Evolutionary conservation across 2,329 filamentous ascomycete genomes (phyloP), one percentile per base, ranked within the genome.

Genomic region (Trichoderma endophyticum): DNA sequence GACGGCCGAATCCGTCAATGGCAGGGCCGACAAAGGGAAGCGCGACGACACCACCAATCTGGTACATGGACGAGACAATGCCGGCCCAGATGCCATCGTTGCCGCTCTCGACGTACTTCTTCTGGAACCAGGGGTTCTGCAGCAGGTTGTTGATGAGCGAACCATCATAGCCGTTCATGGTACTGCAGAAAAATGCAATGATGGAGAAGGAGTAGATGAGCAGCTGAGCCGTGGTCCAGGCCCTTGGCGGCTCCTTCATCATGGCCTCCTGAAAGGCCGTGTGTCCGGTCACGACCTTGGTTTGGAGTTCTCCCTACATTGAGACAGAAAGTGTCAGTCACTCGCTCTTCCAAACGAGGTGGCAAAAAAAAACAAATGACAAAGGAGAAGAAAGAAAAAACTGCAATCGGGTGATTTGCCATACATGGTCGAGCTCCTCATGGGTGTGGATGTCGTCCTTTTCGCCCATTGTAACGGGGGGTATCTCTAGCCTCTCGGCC

Each of bases 131-230:
- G 43, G 78, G 79, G 76, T 83, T 85, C 60, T 83, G 82, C 56
- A 83, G 81, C 73, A 85, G 75, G 75, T 84, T 85, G 79, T 86
- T 86, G 77, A 86, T 85, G 59, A 86, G 77, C 30, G 83, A 85
- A 56, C 84, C 84, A 76, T 87, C 85, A 75, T 86, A 87, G 71
- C 85, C 85, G 77, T 86, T 86, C 82, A 86, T 86, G 54, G 75
- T 74, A 74, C 83, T 84, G 75, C 84, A 85, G 76, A 85, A 83
- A 76, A 85, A 86, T 60, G 83, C 84, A 60, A 86, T 74, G 71
- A 86, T 76, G 72, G 83, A 86, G 75, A 83, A 83, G 71, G 73
- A 73, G 74, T 85, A 86, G 72, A 86, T 78, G 74, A 84, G 73
- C 43, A 83, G 63, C 39, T 84, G 82, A 34, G 78, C 73, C 32